A percentile compares a stretch with the other conserved stretches of the same genome.
Conservation (phyloP, 148 eudicot species). For the Amaranthus cruentus region DNA sequence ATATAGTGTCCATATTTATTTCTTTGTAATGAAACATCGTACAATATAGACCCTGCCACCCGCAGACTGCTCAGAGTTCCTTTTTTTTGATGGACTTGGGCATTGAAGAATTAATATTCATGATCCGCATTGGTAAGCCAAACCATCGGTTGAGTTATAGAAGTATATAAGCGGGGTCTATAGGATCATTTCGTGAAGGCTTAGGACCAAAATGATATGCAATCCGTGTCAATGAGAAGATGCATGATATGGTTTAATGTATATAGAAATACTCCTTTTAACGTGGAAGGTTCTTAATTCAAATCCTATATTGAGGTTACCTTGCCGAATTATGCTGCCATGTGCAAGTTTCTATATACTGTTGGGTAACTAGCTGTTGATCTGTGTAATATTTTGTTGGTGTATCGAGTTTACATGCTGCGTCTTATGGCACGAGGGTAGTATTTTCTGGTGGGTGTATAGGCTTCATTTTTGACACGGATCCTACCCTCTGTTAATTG, state of each 20-base stretch:
- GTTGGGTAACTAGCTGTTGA: not conserved
- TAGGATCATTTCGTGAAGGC: not conserved
- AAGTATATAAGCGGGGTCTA: not conserved
- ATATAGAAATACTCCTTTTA: not conserved
- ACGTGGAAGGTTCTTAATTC: not conserved
- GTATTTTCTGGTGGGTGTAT: not conserved
- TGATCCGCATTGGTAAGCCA: not conserved
- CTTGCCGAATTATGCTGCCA: not conserved
- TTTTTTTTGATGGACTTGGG: not conserved
- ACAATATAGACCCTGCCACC: not conserved
- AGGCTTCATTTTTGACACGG: constrained; percentile 1
- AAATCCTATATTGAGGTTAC: not conserved
- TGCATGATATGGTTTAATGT: not conserved
- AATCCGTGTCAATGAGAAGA: not conserved
- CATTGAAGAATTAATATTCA: not conserved
- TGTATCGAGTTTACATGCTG: not conserved
- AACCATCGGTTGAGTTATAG: not conserved
- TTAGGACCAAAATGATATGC: not conserved
- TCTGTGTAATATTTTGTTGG: not conserved
- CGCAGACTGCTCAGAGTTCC: not conserved
- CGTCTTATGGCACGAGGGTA: not conserved
- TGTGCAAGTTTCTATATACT: not conserved
- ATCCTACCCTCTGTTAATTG: not conserved
- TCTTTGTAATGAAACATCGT: not conserved
- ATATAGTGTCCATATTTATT: not conserved